Evolutionary conservation across 2,329 filamentous ascomycete species (phyloP), one percentile per base, ranked within the genome.

Genomic region (Beauveria sp.): DNA sequence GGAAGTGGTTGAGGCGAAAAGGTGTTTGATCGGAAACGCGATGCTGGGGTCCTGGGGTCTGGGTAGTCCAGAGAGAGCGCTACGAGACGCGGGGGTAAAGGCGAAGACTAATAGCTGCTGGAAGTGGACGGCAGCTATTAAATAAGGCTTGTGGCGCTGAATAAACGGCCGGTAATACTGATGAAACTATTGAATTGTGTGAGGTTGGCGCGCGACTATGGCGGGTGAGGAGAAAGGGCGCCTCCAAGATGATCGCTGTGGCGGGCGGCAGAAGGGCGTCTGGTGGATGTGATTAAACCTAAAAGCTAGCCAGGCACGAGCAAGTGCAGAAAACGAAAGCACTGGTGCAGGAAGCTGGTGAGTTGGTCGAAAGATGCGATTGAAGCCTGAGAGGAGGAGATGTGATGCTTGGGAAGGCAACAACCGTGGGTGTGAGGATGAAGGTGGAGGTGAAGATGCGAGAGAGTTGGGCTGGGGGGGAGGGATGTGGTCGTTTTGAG

Each of bases 201-300:
- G 16, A 46, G 31, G 59, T 61, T 61, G 59, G 45, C 59, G 59
- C 59, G 59, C 59, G 59, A 61, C 59, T 61, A 61, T 55, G 59
- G 59, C 59, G 57, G 57, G 59, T 61, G 59, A 49, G 38, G 40
- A 12, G 16, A 53, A 43, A 55, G 59, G 58, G 59, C 59, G 59
- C 59, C 28, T 61, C 59, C 50, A 28, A 55, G 43, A 34, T 31
- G 51, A 54, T 49, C 1, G 59, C 59, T 48, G 50, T 40, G 12
- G 43, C 42, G 51, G 51, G 59, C 59, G 59, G 59, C 45, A 50
- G 59, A 55, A 49, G 18, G 38, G 51, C 51, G 59, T 61, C 10
- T 54, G 51, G 51, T 42, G 45, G 59, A 40, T 55, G 51, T 45
- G 59, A 50, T 42, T 55, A 49, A 55, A 55, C 16, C 38, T 50